Conservation (phyloP, 2,329 filamentous ascomycete species). For the Paradendryphiella salina region DNA sequence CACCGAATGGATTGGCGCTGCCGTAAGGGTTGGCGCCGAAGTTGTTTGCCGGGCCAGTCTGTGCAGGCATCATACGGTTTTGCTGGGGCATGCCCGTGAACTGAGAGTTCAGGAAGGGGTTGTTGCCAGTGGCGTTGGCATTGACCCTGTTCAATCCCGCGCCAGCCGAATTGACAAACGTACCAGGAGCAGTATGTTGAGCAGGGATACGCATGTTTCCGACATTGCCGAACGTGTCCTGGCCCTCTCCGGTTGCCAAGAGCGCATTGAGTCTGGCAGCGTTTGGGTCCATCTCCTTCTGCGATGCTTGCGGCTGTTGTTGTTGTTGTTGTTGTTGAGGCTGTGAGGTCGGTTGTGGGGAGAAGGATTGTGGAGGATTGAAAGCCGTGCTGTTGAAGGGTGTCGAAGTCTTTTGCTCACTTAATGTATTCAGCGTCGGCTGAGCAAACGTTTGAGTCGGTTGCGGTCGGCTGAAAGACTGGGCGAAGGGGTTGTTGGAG, state of each 20-base stretch:
- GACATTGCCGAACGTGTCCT: slow-evolving; percentile 98
- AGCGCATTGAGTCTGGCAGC: slow-evolving; percentile 80
- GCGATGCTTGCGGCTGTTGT: slow-evolving; percentile 47
- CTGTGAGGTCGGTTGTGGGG: slow-evolving; percentile 47
- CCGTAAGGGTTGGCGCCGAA: slow-evolving; percentile 51
- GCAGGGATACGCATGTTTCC: slow-evolving; percentile 93
- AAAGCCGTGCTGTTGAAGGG: slow-evolving; percentile 60
- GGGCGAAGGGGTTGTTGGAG: slow-evolving; percentile 96
- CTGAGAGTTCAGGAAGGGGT: slow-evolving; percentile 85
- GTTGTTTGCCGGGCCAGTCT: slow-evolving; percentile 56
- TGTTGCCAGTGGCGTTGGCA: slow-evolving; percentile 70
- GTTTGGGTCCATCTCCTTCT: slow-evolving; percentile 58
- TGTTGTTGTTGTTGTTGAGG: slow-evolving; percentile 48
- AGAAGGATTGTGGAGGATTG: slow-evolving; percentile 53
- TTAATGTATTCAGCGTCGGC: slow-evolving; percentile 73
- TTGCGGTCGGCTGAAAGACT: slow-evolving; percentile 64
- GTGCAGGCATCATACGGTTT: slow-evolving; percentile 52
- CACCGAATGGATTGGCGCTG: slow-evolving; percentile 61
- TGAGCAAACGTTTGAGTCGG: slow-evolving; percentile 62
- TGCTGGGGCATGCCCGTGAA: slow-evolving; percentile 69
- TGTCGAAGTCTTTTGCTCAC: slow-evolving; percentile 79
- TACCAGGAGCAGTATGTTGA: slow-evolving; percentile 94
- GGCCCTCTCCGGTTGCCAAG: slow-evolving; percentile 82
- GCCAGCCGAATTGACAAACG: slow-evolving; percentile 94
- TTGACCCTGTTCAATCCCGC: slow-evolving; percentile 75